Evolutionary conservation across 2,329 filamentous ascomycete species (phyloP).

Genomic region (Septoria petroselini): DNA sequence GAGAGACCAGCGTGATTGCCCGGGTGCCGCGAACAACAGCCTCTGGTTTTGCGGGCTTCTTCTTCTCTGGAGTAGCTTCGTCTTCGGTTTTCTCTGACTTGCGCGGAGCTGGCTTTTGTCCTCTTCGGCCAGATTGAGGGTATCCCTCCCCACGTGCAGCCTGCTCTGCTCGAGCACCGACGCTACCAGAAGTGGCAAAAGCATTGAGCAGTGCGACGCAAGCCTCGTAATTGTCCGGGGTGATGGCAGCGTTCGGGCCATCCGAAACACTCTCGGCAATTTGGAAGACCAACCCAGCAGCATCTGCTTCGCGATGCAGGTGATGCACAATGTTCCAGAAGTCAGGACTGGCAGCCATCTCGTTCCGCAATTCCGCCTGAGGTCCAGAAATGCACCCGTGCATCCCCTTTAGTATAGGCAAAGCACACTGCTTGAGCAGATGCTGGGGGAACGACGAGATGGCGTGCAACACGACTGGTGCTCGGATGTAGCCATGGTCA

Average conservation of each 20-base stretch:
- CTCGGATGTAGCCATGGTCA: constrained; percentile 85
- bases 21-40: constrained; percentile 74
- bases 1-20: constrained; percentile 76
- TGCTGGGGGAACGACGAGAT: constrained; percentile 84
- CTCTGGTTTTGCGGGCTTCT: constrained; percentile 59
- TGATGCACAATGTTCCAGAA: constrained; percentile 90
- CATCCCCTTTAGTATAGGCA: constrained; percentile 74
- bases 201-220: constrained; percentile 80
- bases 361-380: constrained; percentile 69
- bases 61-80: constrained; percentile 26
- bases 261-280: constrained; percentile 79
- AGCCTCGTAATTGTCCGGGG: constrained; percentile 92
- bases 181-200: constrained; percentile 78
- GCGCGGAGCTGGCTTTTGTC: constrained; percentile 39
- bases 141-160: constrained; percentile 30
- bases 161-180: constrained; percentile 68
- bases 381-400: constrained; percentile 75
- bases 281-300: constrained; percentile 75
- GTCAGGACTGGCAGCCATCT: constrained; percentile 93
- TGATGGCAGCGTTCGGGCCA: constrained; percentile 73
- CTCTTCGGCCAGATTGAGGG: constrained; percentile 50
- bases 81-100: constrained; percentile 24
- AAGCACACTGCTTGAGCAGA: constrained; percentile 69
- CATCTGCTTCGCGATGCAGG: constrained; percentile 60
- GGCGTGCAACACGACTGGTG: constrained; percentile 84